Base-by-base conservation (phyloP, 2,329 filamentous ascomycete genomes). In the Exophiala alcalophila region DNA sequence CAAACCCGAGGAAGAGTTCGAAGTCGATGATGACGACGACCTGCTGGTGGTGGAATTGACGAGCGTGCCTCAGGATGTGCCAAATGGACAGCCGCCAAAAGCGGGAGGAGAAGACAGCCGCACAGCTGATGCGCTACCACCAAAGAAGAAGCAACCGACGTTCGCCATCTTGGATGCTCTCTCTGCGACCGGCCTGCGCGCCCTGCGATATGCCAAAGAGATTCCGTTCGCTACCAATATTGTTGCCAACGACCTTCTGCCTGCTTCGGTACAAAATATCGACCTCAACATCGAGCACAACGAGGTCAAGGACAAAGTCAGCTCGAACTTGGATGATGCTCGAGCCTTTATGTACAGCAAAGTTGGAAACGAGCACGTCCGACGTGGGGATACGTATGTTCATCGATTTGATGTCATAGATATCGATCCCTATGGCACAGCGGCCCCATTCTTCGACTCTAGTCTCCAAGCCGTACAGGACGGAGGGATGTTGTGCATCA, bases 141-240 rank as follows among this genome's bases (percentile, higher is more conserved):
- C 28, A 23, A 64, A 67, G 19, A 55, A 56, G 12, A 61, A 59
- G 43, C 61, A 59, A 45, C 66, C 70, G 8, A 63, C 68, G 7
- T 91, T 95, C 59, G 83, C 81, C n/a, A 91, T 98, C 26, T 78
- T 98, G 6, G 92, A 98, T 65, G 92, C 92, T 0, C 76, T 98
- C 4, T 98, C 92, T 7, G 92, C 92, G 1, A 95, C 90, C 3
- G 92, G 92, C 16, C 76, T 98, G 4, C 83, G 92, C 50, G 92
- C 92, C 4, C 67, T 98, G 28, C 84, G 92, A 47, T 98, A 97
- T 64, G 86, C 87, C 1, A 83, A 89, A 55, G 92, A 98, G 61
- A 80, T 98, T 18, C 88, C 92, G 0, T 88, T 90, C 54, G 76
- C 81, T 10, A 92, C 87, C 3, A 80, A 79, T 0, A 75, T 95